Base-by-base conservation (phyloP, 2,329 filamentous ascomycete genomes). In the Aspergillus melleus region DNA sequence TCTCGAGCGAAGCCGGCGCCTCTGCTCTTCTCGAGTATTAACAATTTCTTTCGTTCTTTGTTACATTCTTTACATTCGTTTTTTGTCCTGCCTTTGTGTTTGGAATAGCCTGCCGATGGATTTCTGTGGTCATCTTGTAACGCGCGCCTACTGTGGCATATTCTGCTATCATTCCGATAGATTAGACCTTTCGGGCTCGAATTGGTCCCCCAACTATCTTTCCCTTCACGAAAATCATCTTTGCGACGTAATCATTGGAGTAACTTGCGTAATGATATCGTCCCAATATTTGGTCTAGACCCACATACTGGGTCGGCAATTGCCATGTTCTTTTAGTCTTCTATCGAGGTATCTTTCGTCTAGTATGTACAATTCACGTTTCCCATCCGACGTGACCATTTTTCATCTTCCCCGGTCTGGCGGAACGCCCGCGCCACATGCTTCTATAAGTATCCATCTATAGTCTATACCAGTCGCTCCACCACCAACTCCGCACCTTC, bases 1-100 rank as follows among this genome's bases (percentile, higher is more conserved):
- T 98, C 68, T 96, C 90, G 76, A 97, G 92, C 77, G 95, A 99
- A 85, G 85, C 90, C 20, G 94, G 91, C 51, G 95, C 93, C 29
- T 84, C 83, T 66, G 92, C 90, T 16, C 81, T 96, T 54, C 77
- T 96, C 50, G 78, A 80, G 51, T 79, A 80, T 58, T 80, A 68
- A 61, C 61, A 32, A 44, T 49, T 20, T 42, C 20, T 39, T 22
- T 54, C 52, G 50, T 49, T 60, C 54, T 42, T 14, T 42, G 36
- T 42, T n/a, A 6, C 36, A 19, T n/a, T n/a, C 16, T 42, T n/a
- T 51, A 51, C 26, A 32, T 64, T 53, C 24, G 51, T 44, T 55
- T 51, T 57, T 36, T 54, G 36, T 60, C 49, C 50, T 42, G 47
- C 32, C 11, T 14, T 42, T 42, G 36, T 42, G 36, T 42, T 42